Evolutionary conservation across 306 rosid genomes (phyloP).

Genomic region (Geum urbanum): DNA sequence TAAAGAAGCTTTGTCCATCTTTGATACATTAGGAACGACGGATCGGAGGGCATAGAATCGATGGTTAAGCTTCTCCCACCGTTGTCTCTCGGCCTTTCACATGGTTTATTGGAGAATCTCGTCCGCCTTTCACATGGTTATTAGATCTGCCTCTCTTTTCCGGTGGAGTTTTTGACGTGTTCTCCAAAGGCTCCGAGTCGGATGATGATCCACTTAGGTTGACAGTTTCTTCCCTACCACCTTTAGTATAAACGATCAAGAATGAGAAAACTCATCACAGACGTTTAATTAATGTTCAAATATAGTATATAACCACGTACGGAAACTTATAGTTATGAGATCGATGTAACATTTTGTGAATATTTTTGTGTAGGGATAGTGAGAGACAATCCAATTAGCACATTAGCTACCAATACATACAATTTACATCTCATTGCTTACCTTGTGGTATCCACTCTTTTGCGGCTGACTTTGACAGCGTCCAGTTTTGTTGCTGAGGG

Average conservation of each 20-base stretch:
- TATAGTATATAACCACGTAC: too few species aligned
- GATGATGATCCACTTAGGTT: constrained; percentile 19
- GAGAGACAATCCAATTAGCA: too few species aligned
- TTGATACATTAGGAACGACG: constrained; percentile 61
- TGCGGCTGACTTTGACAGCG: background rate
- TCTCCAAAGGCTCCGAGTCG: constrained; percentile 29
- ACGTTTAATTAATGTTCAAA: too few species aligned
- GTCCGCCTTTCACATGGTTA: background rate
- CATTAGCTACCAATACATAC: too few species aligned
- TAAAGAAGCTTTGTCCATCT: constrained; percentile 70
- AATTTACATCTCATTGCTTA: background rate
- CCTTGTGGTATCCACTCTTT: constrained; percentile 14
- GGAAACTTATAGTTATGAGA: too few species aligned
- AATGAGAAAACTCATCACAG: too few species aligned
- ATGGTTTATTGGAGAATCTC: constrained; percentile 32
- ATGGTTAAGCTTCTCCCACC: constrained; percentile 49
- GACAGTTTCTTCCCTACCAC: constrained; percentile 2
- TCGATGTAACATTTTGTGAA: too few species aligned
- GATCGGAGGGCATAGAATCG: constrained; percentile 66
- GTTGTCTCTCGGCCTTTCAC: constrained; percentile 67
- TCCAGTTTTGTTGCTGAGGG: constrained; percentile 2
- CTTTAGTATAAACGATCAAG: background rate
- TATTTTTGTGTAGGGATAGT: too few species aligned
- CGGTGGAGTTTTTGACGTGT: background rate
- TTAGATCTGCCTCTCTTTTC: constrained; percentile 23